phyloP scores from a whole-genome alignment of 805 yeast genomes.

The Kodamaea neixiangensis region DNA sequence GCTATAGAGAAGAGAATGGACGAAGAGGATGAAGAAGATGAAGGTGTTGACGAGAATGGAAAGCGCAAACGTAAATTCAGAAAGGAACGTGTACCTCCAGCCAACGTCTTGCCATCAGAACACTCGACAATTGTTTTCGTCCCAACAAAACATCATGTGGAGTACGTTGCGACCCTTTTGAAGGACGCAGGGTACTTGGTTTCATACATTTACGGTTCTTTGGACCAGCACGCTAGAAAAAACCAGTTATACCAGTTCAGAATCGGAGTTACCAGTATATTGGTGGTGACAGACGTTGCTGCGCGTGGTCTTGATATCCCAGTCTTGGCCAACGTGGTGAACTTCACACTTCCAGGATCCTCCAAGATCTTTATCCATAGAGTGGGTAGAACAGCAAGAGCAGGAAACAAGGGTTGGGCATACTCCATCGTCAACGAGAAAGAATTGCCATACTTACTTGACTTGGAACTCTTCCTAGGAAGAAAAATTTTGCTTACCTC shows the following conservation, averaged over 20 bases:
- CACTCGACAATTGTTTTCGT: conserved; percentile 90
- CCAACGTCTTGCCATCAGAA: conserved; percentile 81
- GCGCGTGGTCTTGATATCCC: conserved; percentile 99
- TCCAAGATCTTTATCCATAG: conserved; percentile 95
- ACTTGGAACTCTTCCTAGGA: conserved; percentile 87
- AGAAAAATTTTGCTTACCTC: conserved; percentile 71
- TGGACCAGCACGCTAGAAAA: conserved; percentile 93
- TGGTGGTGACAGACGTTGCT: conserved; percentile 97
- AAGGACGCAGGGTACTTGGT: conserved; percentile 81
- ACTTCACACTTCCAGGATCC: conserved; percentile 85
- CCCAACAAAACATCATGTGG: conserved; percentile 98
- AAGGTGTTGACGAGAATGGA: conserved; percentile 37
- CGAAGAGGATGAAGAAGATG: conserved; percentile 56
- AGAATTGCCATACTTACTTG: conserved; percentile 88
- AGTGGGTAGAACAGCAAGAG: conserved; percentile 99
- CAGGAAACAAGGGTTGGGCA: conserved; percentile 98
- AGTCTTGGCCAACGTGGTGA: conserved; percentile 89
- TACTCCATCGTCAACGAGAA: conserved; percentile 81
- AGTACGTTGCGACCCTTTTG: conserved; percentile 72
- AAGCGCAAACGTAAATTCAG: conserved; percentile 40
- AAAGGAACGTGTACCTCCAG: conserved; percentile 68
- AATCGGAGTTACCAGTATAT: conserved; percentile 76
- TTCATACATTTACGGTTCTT: conserved; percentile 89
- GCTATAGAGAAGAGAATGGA: conserved; percentile 49
- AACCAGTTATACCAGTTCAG: conserved; percentile 85